Percentiles rank a stretch among this genome's conserved stretches.
Conservation (phyloP, 352 stramenopile species). For the Pythium periplocum region DNA sequence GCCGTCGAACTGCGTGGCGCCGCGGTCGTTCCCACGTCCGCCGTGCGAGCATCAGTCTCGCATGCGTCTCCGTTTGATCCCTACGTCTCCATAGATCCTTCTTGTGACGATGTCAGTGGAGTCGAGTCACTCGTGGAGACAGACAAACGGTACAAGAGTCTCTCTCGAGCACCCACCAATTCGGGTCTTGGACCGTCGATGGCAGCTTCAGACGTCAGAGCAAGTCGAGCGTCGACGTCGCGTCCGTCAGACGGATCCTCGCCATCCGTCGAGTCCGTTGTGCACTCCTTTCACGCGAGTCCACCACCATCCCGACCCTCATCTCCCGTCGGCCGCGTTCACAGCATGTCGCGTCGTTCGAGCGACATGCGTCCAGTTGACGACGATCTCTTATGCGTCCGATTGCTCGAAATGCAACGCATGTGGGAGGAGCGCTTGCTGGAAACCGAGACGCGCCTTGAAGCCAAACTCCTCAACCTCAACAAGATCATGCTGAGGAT, state of each 20-base stretch:
- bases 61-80: too few species aligned
- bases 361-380: constrained; percentile 2
- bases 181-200: background rate
- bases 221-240: background rate
- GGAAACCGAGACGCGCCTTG: constrained; percentile 62
- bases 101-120: too few species aligned
- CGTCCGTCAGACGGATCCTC: background rate
- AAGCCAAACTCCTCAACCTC: constrained; percentile 60
- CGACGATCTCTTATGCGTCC: constrained; percentile 41
- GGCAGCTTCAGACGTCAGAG: background rate
- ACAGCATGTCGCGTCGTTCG: background rate
- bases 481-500: constrained; percentile 66
- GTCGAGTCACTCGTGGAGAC: too few species aligned
- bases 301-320: too few species aligned
- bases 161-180: background rate
- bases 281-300: background rate
- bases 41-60: too few species aligned
- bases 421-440: constrained; percentile 48
- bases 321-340: background rate
- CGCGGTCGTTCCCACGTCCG: background rate
- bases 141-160: too few species aligned
- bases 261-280: background rate
- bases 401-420: constrained; percentile 53
- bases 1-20: background rate
- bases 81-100: too few species aligned